phyloP scores from a whole-genome alignment of 2,329 filamentous ascomycete genomes.

The Exophiala mesophila region DNA sequence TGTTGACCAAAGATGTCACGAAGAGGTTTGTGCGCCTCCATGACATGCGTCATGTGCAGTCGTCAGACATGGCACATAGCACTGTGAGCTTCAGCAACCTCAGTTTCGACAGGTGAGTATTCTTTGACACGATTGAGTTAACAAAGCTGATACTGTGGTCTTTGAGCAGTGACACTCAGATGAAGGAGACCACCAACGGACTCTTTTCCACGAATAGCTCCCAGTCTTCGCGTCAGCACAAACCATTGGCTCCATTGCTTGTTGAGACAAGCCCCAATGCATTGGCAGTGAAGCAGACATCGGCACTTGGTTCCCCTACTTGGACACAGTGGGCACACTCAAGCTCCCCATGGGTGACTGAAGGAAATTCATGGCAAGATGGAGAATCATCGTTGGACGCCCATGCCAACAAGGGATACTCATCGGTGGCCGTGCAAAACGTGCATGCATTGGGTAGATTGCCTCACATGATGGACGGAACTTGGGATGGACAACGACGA shows the following conservation, averaged over 20 bases:
- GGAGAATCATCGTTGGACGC: constrained; percentile 9
- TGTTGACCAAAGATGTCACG: constrained; percentile 17
- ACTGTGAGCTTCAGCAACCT: constrained; percentile 4
- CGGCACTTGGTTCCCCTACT: neutral
- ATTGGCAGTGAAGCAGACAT: neutral
- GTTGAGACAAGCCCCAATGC: neutral
- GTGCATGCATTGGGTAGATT: constrained; percentile 25
- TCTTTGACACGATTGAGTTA: neutral
- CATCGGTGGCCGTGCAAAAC: constrained; percentile 25
- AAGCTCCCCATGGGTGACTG: too few species aligned
- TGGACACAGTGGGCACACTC: constrained; percentile 1
- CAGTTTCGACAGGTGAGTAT: constrained; percentile 10
- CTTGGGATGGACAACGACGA: constrained; percentile 18
- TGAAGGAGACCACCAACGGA: constrained; percentile 12
- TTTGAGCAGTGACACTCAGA: constrained; percentile 2
- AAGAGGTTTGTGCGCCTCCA: constrained; percentile 13
- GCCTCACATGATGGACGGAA: constrained; percentile 23
- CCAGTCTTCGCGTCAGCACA: constrained; percentile 1
- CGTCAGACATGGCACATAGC: neutral
- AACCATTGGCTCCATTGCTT: neutral
- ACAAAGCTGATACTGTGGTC: too few species aligned
- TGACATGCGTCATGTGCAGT: neutral
- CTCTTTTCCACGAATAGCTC: constrained; percentile 5
- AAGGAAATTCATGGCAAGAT: constrained; percentile 7
- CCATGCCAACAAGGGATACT: constrained; percentile 23